A percentile compares a stretch with the other conserved stretches of the same genome.
Conservation (phyloP, 2,329 filamentous ascomycete species). For the Verticillium zaregamsianum region DNA sequence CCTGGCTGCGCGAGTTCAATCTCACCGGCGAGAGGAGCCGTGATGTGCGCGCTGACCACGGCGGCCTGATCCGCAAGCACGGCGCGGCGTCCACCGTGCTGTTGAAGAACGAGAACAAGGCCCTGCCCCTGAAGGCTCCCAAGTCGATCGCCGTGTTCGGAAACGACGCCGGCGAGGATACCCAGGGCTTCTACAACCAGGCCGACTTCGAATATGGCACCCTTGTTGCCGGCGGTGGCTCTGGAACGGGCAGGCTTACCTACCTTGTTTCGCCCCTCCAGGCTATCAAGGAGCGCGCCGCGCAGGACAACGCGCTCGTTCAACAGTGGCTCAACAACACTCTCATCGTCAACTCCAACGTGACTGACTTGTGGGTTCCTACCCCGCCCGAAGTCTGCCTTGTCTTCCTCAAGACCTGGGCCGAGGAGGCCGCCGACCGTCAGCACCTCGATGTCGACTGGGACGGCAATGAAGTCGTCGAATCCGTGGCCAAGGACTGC, state of each 20-base stretch:
- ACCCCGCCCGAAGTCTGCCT: constrained; percentile 59
- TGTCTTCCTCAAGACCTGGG: constrained; percentile 62
- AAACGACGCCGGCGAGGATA: constrained; percentile 72
- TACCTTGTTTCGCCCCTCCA: constrained; percentile 64
- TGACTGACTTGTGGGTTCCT: constrained; percentile 41
- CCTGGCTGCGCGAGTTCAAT: constrained; percentile 35
- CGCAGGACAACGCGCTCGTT: constrained; percentile 35
- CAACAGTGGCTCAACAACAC: constrained; percentile 41
- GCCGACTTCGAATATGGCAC: constrained; percentile 58
- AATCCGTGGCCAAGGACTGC: constrained; percentile 11
- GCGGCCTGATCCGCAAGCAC: constrained; percentile 51
- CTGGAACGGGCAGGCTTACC: constrained; percentile 52
- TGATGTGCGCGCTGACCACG: constrained; percentile 50
- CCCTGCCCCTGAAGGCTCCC: constrained; percentile 55
- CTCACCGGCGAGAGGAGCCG: constrained; percentile 50
- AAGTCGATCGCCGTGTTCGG: constrained; percentile 54
- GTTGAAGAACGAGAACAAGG: constrained; percentile 64
- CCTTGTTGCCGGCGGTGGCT: constrained; percentile 57
- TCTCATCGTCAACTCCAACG: constrained; percentile 26
- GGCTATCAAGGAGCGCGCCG: constrained; percentile 49
- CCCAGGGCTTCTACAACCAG: constrained; percentile 62
- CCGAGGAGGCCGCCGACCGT: constrained; percentile 60
- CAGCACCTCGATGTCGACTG: constrained; percentile 52
- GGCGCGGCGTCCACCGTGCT: constrained; percentile 57
- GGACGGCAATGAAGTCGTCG: constrained; percentile 49